Evolutionary conservation across 2,329 filamentous ascomycete species (phyloP), one percentile per base, ranked within the genome.

Genomic region (Alternaria sp.): DNA sequence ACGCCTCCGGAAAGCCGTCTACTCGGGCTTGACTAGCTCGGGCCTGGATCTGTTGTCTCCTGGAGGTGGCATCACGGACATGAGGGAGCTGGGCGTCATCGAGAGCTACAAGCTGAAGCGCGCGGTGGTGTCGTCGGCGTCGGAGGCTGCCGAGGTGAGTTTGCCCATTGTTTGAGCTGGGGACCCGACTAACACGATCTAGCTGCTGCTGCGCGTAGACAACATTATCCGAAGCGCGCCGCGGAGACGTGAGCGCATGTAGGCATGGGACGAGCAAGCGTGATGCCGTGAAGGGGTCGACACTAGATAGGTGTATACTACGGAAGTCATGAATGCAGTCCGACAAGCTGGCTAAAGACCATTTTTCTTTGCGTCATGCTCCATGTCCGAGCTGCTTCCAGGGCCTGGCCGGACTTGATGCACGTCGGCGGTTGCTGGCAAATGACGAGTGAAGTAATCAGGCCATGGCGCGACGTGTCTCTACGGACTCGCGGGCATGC

Each of bases 31-130:
- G 87, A 93, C 90, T 54, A 97, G 91, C 64, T 97, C 95, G 57
- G 96, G 96, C 19, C 84, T 99, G 67, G 96, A 99, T 77, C 84
- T 99, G 67, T 86, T 91, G 82, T 93, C 91, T 2, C 94, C 95
- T 3, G 95, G 96, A 44, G 96, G 96, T 63, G 94, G 93, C 47
- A 93, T 99, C 75, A 87, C 93, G 12, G 96, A 99, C 77, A 99
- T 99, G 96, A 88, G 95, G 57, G 93, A 99, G 74, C 80, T 97
- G 51, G 96, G 96, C 47, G 94, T 99, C 26, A 91, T 99, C 71
- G 96, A 99, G 84, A 97, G 93, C 81, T 98, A 97, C 86, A 99
- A 99, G 87, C 84, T 99, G 79, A 99, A 99, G 88, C 91, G 89
- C 79, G 96, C 96, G n/a, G 96, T 99, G 58, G 96, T 99, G 55